Base-by-base conservation (phyloP, 345 rosid species). In the Lumnitzera littorea region DNA sequence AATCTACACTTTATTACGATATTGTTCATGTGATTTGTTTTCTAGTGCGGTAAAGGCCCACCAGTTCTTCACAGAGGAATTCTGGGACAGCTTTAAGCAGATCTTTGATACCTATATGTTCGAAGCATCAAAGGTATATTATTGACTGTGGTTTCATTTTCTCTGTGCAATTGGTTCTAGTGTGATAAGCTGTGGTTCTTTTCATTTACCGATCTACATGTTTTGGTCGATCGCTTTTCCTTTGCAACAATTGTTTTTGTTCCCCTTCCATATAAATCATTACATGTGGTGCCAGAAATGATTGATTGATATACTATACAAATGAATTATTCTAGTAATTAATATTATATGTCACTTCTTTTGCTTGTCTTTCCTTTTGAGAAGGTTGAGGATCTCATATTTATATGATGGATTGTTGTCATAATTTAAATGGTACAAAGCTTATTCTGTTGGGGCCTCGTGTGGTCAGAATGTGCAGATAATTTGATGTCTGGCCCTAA, bases 1-100 rank as follows among this genome's bases (percentile, higher is more conserved):
- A 36, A 5, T 36, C 64, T 51, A 48, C 65, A 55, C 70, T 77
- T 62, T 74, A 64, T 46, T 52, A 70, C 62, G 61, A 72, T 73
- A 46, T 81, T 76, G 65, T 63, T 48, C 67, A 2, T 80, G 58
- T 52, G 51, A 60, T 77, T 61, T 63, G 68, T 68, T 75, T 74
- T 80, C 62, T 88, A 94, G 97, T 80, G 90, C 85, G 48, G 87
- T 90, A 70, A 87, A 85, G 70, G 91, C 97, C 67, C 97, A 87
- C 76, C 91, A 86, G 84, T 92, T 85, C 79, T 87, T 94, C 68
- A 76, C 84, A 12, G 96, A 90, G 78, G 97, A 84, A 84, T 76
- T 73, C 62, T 84, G 94, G 97, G 96, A 81, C 68, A 70, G 76
- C 6, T 87, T 90, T 84, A 79, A 79, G 76, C 91, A 84, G 86